Evolutionary conservation across 1,139 yeast species (phyloP).

Genomic region (Diutina mesorugosa): DNA sequence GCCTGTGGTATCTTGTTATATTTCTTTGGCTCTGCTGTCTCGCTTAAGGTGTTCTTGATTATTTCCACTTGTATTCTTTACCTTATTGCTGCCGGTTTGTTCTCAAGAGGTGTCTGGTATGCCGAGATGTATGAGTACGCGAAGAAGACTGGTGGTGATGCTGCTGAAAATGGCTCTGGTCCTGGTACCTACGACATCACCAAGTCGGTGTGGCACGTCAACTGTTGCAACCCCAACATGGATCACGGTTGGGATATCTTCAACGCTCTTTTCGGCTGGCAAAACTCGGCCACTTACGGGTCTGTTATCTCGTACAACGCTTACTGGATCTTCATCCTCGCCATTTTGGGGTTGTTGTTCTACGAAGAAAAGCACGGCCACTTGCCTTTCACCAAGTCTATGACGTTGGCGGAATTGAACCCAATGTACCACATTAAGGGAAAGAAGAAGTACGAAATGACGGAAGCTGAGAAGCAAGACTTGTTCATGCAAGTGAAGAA

Average conservation of each 20-base stretch:
- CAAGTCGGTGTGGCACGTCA: slow-evolving; percentile 80
- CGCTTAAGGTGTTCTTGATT: slow-evolving; percentile 70
- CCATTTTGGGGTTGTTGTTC: slow-evolving; percentile 43
- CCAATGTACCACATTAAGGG: slow-evolving; percentile 64
- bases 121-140: slow-evolving; percentile 57
- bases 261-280: slow-evolving; percentile 83
- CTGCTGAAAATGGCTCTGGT: slow-evolving; percentile 80
- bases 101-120: slow-evolving; percentile 84
- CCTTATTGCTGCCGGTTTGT: slow-evolving; percentile 77
- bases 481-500: slow-evolving; percentile 34
- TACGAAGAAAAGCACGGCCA: slow-evolving; percentile 61
- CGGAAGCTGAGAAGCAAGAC: slow-evolving; percentile 37
- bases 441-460: slow-evolving; percentile 49
- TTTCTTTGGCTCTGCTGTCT: slow-evolving; percentile 63
- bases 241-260: slow-evolving; percentile 93
- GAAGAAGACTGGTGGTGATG: slow-evolving; percentile 71
- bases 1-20: slow-evolving; percentile 55
- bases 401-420: slow-evolving; percentile 44
- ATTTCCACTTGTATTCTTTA: slow-evolving; percentile 73
- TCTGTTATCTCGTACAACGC: slow-evolving; percentile 73
- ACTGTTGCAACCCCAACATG: slow-evolving; percentile 82
- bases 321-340: slow-evolving; percentile 63
- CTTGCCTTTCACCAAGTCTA: slow-evolving; percentile 41
- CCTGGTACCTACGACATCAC: slow-evolving; percentile 80
- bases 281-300: slow-evolving; percentile 82